Evolutionary conservation across 495 filamentous ascomycete species (phyloP).

Genomic region (Friedmanniomyces endolithicus): DNA sequence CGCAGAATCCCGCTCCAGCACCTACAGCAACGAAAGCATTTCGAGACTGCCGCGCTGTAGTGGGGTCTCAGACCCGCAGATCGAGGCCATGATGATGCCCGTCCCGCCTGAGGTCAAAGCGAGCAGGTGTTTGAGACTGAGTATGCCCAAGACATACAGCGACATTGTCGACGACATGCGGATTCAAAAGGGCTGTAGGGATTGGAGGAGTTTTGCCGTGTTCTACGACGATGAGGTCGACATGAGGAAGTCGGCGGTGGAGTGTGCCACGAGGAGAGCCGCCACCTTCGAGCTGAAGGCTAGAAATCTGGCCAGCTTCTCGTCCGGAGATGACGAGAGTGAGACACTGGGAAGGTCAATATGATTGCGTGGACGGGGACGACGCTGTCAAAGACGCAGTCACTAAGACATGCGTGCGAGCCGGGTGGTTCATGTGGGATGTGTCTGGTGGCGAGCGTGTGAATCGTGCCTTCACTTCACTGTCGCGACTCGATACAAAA

Average conservation of each 20-base stretch:
- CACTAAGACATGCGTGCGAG: no score
- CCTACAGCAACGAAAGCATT: constrained; percentile 17
- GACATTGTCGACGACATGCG: constrained; percentile 16
- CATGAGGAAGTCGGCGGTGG: constrained; percentile 7
- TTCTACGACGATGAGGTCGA: constrained; percentile 18
- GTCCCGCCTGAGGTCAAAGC: constrained; percentile 5
- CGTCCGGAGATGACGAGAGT: neutral
- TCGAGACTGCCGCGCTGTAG: constrained; percentile 16
- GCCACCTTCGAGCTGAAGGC: constrained; percentile 3
- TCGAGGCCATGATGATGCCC: constrained; percentile 22
- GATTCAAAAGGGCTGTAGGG: constrained; percentile 10
- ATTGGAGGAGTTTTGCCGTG: constrained; percentile 20
- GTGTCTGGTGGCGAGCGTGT: no score
- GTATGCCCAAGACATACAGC: constrained; percentile 14
- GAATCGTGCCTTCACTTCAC: no score
- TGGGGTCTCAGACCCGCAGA: constrained; percentile 8
- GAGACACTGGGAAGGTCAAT: neutral
- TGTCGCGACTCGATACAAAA: no score
- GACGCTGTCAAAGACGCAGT: no score
- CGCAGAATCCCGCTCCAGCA: constrained; percentile 12
- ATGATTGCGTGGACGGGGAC: neutral
- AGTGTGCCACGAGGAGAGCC: constrained; percentile 1
- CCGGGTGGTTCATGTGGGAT: no score
- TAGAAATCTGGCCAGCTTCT: neutral
- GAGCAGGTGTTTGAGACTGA: constrained; percentile 14